These are phyloP conservation scores for Beta lomatogona DNA, from an alignment of 179 eudicot species.

Conservation along the genomic window DNA sequence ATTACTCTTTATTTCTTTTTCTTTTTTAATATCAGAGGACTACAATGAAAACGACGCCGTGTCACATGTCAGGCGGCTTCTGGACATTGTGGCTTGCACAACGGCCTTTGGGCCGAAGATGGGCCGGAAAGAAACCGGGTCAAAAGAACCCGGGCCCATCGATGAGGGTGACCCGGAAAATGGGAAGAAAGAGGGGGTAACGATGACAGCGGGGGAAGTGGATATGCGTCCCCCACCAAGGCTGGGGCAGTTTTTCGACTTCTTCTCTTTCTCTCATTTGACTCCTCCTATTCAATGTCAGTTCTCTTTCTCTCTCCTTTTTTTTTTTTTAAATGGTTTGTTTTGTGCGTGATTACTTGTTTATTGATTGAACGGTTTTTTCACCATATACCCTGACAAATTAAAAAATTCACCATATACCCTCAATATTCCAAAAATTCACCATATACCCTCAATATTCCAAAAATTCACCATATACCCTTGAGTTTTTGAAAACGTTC, in stretches of 20 bases:
- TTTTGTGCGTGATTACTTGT: neutral
- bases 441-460: too few species aligned
- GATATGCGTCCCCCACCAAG: conserved; percentile 69
- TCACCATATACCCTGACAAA: too few species aligned
- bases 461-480: too few species aligned
- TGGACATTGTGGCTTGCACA: conserved; percentile 89
- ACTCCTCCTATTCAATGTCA: conserved; percentile 79
- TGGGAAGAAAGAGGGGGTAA: conserved; percentile 16
- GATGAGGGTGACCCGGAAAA: conserved; percentile 30
- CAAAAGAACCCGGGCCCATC: conserved; percentile 31
- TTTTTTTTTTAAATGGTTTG: neutral
- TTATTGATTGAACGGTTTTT: too few species aligned
- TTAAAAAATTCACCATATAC: too few species aligned
- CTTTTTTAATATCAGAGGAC: conserved; percentile 47
- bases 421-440: too few species aligned
- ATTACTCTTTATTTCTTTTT: neutral
- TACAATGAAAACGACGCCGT: conserved; percentile 64
- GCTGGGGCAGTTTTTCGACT: conserved; percentile 78
- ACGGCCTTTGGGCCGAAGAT: conserved; percentile 54
- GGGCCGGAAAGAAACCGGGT: conserved; percentile 29
- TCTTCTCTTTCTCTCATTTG: conserved; percentile 81
- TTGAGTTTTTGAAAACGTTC: too few species aligned
- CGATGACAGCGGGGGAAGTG: conserved; percentile 44
- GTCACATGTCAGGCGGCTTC: conserved; percentile 73
- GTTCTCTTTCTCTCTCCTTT: conserved; percentile 17